Evolutionary conservation across 805 yeast genomes (phyloP), one percentile per base, ranked within the genome.

Genomic region (Candida vaughaniae): DNA sequence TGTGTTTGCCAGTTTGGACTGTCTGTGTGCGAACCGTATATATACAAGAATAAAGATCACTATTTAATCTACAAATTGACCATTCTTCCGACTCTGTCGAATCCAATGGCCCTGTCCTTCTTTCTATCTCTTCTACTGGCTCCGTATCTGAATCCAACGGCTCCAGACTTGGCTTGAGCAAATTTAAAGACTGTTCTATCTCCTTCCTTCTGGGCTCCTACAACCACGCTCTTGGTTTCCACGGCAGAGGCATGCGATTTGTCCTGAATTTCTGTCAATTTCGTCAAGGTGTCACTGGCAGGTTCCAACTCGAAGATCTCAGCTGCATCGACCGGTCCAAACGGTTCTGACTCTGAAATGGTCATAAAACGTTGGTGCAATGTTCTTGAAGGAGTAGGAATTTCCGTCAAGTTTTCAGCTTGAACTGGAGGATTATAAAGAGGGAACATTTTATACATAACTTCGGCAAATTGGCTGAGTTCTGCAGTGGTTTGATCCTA

Each of bases 311-410:
- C 89, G 46, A 87, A 77, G 26, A 84, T 76, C 39, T 79, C 69
- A 33, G 99, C 96, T 10, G 99, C 97, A 56, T 93, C 98, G 5
- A 89, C 74, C 4, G 97, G 95, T 5, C 96, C 96, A 58, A 91
- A 90, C 7, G 96, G 95, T 66, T 89, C 95, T 18, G 89, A 81
- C 64, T 91, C 99, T 7, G 96, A 91, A 58, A 91, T 82, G 9
- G 95, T 84, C 56, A 87, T 64, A 69, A 90, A 90, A 47, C 91
- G 73, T 46, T 95, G 87, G 46, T 79, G 80, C 45, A 82, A 69
- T 2, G 95, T 85, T 62, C 83, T 86, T 47, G 79, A 75, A 22
- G 96, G 95, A 35, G 85, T 80, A 22, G 96, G 96, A 69, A 90
- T 86, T 69, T 91, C 96, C n/a, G 95, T 85, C 55, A 89, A 70